Base-by-base conservation (phyloP, 352 stramenopile genomes). In the Globisporangium parvum region DNA sequence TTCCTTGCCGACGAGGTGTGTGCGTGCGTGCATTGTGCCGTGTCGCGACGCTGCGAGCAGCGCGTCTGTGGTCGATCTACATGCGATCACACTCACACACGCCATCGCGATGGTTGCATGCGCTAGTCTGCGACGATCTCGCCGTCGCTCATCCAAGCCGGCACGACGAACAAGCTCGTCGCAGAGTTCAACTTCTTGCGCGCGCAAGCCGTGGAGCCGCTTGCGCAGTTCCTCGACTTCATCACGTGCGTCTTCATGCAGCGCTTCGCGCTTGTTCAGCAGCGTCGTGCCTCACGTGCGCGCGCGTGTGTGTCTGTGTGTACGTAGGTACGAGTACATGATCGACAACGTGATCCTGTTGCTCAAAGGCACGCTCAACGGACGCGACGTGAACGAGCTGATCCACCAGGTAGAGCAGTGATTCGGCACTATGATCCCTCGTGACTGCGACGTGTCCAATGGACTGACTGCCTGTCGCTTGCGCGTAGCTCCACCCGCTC, bases 331-430 rank as follows among this genome's bases (percentile, higher is more conserved):
- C 80, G 96, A 99, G 79, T 99, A 99, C 81, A 99, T 99, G 97
- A 99, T 99, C 73, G 96, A 99, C 71, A 99, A 99, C 70, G 88
- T 99, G 51, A 99, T 99, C 74, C 79, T 99, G 39, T 80, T 99
- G 28, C 86, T 99, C 52, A 99, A 99, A 70, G 96, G 96, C 56
- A 98, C 97, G 45, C 77, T 99, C 20, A 97, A 93, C 65, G 96
- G 96, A 33, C 91, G 96, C 55, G 93, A 98, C 65, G 85, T 97
- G 55, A 98, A 99, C 65, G 96, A 99, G 68, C 87, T 99, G 45
- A 97, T 99, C 51, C 92, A 91, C 50, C 80, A 95, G 75, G 82
- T 90, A 60, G 17, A n/a, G 28, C 28, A 21, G 12, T 15, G 11
- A 39, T 24, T 48, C 42, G 42, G 12, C 46, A 14, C 17, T 35